Percentiles rank a stretch among this genome's conserved stretches.
Conservation (phyloP, 2,329 filamentous ascomycete species). For the Helotiales sp. region DNA sequence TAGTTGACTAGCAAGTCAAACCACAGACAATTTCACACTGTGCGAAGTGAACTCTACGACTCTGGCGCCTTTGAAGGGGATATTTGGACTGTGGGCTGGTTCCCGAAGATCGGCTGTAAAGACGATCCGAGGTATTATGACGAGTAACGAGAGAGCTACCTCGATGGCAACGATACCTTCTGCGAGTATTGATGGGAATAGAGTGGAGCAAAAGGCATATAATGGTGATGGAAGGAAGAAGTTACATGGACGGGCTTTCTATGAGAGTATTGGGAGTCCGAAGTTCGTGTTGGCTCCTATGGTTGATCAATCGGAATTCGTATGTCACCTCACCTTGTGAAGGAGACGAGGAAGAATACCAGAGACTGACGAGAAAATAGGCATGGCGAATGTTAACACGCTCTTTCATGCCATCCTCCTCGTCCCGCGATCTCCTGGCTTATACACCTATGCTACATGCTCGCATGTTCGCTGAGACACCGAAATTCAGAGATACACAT, state of each 20-base stretch:
- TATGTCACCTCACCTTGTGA: slow-evolving; percentile 46
- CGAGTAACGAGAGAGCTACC: slow-evolving; percentile 12
- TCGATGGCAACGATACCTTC: slow-evolving; percentile 14
- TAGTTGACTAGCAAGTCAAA: not conserved
- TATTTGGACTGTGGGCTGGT: slow-evolving; percentile 32
- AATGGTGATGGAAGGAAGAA: slow-evolving; percentile 47
- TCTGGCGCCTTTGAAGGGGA: slow-evolving; percentile 20
- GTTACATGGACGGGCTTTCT: slow-evolving; percentile 84
- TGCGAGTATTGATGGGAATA: not conserved
- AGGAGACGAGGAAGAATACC: slow-evolving; percentile 11
- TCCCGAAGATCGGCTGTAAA: slow-evolving; percentile 23
- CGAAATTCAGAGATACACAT: slow-evolving; percentile 74
- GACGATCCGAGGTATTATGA: slow-evolving; percentile 21
- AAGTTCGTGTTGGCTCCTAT: slow-evolving; percentile 92
- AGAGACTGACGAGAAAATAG: slow-evolving; percentile 46
- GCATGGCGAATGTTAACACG: slow-evolving; percentile 97
- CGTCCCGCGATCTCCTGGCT: slow-evolving; percentile 68
- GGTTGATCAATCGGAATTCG: slow-evolving; percentile 98
- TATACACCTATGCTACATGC: slow-evolving; percentile 98
- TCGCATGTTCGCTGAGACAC: slow-evolving; percentile 76
- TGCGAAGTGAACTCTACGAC: not conserved
- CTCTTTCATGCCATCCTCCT: slow-evolving; percentile 75
- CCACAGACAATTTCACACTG: not conserved
- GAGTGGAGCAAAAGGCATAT: not conserved
- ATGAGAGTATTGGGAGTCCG: slow-evolving; percentile 90